Evolutionary conservation across 2,329 filamentous ascomycete species (phyloP).

Genomic region (Ascochyta rabiei): DNA sequence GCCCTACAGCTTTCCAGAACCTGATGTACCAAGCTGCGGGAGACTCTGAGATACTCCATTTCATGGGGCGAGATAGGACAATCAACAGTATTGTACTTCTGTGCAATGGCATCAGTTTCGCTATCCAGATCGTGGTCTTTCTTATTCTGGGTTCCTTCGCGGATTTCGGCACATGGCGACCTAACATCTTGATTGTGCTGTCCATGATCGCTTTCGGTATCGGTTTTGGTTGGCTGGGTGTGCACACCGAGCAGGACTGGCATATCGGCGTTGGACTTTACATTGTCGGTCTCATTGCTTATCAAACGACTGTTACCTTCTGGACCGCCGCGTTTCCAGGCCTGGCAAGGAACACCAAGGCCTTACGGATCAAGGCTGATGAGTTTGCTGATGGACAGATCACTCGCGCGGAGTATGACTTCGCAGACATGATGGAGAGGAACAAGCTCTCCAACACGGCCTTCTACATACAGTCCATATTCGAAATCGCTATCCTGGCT

Average conservation of each 20-base stretch:
- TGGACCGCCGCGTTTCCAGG: slow-evolving; percentile 69
- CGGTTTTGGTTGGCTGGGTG: slow-evolving; percentile 71
- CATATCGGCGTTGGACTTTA: slow-evolving; percentile 66
- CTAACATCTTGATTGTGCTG: slow-evolving; percentile 65
- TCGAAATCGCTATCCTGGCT: slow-evolving; percentile 57
- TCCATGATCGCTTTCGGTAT: slow-evolving; percentile 58
- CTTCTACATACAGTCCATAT: slow-evolving; percentile 68
- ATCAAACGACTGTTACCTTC: slow-evolving; percentile 71
- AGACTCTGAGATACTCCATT: slow-evolving; percentile 58
- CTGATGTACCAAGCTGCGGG: slow-evolving; percentile 66
- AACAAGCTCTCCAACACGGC: slow-evolving; percentile 68
- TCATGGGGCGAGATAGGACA: slow-evolving; percentile 57
- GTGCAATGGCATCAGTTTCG: slow-evolving; percentile 71
- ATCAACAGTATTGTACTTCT: slow-evolving; percentile 61
- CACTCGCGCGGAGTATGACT: slow-evolving; percentile 64
- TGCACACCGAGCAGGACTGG: slow-evolving; percentile 67
- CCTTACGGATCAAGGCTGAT: slow-evolving; percentile 60
- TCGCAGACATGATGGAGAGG: slow-evolving; percentile 57
- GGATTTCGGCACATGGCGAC: slow-evolving; percentile 67
- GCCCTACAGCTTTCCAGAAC: slow-evolving; percentile 61
- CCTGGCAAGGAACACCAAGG: slow-evolving; percentile 60
- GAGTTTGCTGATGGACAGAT: slow-evolving; percentile 57
- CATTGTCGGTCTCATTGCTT: slow-evolving; percentile 69
- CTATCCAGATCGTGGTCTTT: slow-evolving; percentile 66
- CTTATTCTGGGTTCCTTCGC: slow-evolving; percentile 60